These are phyloP conservation scores for Calonectria henricotiae DNA, from an alignment of 2,329 filamentous ascomycete genomes.

Conservation along the genomic window DNA sequence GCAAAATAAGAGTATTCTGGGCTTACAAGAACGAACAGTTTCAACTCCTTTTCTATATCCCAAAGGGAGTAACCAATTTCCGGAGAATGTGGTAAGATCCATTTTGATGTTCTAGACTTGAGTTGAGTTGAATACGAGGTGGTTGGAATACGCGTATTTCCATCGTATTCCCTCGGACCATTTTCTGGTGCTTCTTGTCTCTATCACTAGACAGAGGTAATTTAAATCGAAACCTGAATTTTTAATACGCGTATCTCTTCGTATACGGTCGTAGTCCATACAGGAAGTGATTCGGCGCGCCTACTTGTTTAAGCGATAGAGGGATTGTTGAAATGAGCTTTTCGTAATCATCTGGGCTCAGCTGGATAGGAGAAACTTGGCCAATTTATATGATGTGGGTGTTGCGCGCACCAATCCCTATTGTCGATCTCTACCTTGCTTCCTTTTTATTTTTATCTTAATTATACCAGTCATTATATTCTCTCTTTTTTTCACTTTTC, in stretches of 20 bases:
- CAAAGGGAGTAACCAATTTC: background rate
- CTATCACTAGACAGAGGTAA: too few species aligned
- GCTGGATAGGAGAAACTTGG: background rate
- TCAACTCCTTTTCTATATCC: background rate
- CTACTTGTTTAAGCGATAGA: background rate
- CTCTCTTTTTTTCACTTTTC: background rate
- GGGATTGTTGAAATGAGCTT: constrained; percentile 4
- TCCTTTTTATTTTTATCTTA: background rate
- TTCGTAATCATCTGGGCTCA: background rate
- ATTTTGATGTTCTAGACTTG: background rate
- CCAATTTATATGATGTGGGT: background rate
- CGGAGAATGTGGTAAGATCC: background rate
- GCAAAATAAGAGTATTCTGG: background rate
- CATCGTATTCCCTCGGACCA: background rate
- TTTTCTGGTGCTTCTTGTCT: too few species aligned
- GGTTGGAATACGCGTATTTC: background rate
- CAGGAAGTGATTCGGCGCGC: background rate
- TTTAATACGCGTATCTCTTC: background rate
- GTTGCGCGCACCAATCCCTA: background rate
- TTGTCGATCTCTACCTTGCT: background rate
- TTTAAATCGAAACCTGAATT: background rate
- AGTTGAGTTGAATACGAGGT: background rate
- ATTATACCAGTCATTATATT: background rate
- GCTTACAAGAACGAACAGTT: background rate
- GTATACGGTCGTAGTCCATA: background rate